Percentiles rank a stretch among this genome's conserved stretches.
These are phyloP conservation scores for carrot (Daucus carota) DNA, from an alignment of 129 eudicot species.

Conservation along the genomic window DNA sequence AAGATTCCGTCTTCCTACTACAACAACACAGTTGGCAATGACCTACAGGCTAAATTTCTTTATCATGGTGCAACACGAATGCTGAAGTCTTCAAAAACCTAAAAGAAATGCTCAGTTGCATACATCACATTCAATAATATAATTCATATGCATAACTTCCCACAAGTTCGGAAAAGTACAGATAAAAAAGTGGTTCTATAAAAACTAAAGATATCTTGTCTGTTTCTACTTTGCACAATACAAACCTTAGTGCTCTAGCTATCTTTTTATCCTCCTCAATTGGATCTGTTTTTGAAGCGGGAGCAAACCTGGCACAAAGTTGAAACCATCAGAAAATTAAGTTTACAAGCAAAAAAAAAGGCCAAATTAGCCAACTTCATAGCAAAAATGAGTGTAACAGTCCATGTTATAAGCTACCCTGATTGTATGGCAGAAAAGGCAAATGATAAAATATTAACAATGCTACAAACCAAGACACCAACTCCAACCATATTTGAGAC, in stretches of 20 bases:
- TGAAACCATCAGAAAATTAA: too few species aligned
- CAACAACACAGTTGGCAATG: background rate
- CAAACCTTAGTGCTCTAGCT: slow-evolving; percentile 90
- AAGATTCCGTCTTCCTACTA: background rate
- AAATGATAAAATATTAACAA: too few species aligned
- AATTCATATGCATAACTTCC: background rate
- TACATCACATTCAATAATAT: slow-evolving; percentile 11
- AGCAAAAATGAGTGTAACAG: too few species aligned
- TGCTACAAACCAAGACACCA: too few species aligned
- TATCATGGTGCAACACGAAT: background rate
- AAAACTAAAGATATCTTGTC: background rate
- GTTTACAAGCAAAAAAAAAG: too few species aligned
- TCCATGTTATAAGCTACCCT: too few species aligned
- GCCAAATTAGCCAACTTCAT: too few species aligned
- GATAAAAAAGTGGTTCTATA: background rate
- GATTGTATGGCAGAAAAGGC: too few species aligned
- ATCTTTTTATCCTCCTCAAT: slow-evolving; percentile 84
- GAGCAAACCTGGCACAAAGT: slow-evolving; percentile 80
- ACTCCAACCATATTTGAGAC: too few species aligned
- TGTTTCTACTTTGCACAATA: background rate
- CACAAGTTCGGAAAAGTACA: background rate
- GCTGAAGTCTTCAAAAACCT: slow-evolving; percentile 7
- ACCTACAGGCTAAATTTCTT: slow-evolving; percentile 8
- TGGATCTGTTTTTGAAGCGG: slow-evolving; percentile 44
- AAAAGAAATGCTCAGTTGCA: background rate